Evolutionary conservation across 306 rosid genomes (phyloP).

Genomic region (Elaeagnus macrophylla): DNA sequence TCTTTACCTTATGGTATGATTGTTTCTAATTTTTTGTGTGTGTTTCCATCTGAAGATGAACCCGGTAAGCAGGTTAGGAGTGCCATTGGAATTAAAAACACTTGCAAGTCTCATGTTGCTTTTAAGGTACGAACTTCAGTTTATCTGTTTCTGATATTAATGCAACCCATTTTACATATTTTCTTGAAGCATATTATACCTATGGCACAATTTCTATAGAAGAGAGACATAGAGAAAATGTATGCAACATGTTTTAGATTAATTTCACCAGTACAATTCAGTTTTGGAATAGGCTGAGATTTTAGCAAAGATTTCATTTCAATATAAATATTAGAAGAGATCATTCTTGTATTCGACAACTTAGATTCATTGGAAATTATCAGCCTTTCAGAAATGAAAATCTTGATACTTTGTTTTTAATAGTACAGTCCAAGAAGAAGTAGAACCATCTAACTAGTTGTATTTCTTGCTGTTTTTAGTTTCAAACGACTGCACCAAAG

Average conservation of each 20-base stretch:
- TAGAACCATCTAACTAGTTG: constrained; percentile 14
- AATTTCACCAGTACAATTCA: too few relatives aligned
- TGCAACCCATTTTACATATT: too few relatives aligned
- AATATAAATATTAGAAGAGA: too few relatives aligned
- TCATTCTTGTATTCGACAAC: too few relatives aligned
- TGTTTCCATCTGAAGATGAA: constrained; percentile 49
- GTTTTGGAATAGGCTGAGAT: too few relatives aligned
- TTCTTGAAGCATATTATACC: too few relatives aligned
- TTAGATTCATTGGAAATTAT: too few relatives aligned
- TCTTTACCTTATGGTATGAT: constrained; percentile 16
- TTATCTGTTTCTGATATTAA: neutral
- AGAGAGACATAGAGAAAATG: too few relatives aligned
- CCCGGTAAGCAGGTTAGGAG: constrained; percentile 89
- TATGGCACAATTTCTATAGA: too few relatives aligned
- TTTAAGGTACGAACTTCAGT: constrained; percentile 50
- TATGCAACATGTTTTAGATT: too few relatives aligned
- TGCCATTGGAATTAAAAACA: constrained; percentile 73
- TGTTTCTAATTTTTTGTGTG: constrained; percentile 17
- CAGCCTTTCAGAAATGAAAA: neutral
- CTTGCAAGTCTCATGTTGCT: constrained; percentile 67
- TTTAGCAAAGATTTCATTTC: too few relatives aligned
- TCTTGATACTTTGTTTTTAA: neutral
- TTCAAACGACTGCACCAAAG: constrained; percentile 95
- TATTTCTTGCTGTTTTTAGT: constrained; percentile 37
- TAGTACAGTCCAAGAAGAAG: neutral